Conservation (phyloP, 2,329 filamentous ascomycete species). For the Colletotrichum lini region DNA sequence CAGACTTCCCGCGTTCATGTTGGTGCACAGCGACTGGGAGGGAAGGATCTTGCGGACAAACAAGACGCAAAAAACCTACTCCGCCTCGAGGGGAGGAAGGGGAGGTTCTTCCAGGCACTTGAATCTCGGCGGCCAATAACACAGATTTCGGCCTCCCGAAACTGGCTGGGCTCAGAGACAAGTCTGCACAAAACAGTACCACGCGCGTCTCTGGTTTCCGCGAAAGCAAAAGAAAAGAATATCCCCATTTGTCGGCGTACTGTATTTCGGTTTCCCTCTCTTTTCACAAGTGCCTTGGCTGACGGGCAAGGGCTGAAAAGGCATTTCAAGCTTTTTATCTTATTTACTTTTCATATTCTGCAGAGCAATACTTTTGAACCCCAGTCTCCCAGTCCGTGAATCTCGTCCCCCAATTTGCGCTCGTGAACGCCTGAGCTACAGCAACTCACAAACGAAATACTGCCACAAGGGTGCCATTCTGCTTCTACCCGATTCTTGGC, state of each 20-base stretch:
- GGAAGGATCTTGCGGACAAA: constrained; percentile 14
- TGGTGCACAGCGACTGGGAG: background rate
- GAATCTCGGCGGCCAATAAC: constrained; percentile 7
- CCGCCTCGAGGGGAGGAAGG: background rate
- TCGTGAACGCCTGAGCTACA: constrained; percentile 25
- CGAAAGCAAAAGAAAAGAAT: constrained; percentile 34
- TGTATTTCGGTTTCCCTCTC: constrained; percentile 19
- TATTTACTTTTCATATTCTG: constrained; percentile 17
- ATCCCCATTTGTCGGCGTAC: constrained; percentile 15
- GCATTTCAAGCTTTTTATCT: constrained; percentile 4
- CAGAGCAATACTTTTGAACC: constrained; percentile 19
- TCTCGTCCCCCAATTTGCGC: background rate
- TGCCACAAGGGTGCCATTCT: constrained; percentile 17
- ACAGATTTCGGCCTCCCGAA: constrained; percentile 3
- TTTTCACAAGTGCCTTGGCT: background rate
- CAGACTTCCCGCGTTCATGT: background rate
- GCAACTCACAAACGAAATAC: constrained; percentile 13
- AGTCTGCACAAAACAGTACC: constrained; percentile 35
- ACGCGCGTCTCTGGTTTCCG: constrained; percentile 1
- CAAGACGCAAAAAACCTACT: constrained; percentile 1
- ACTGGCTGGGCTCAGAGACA: constrained; percentile 14
- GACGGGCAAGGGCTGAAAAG: constrained; percentile 17
- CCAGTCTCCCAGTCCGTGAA: constrained; percentile 6
- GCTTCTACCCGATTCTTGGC: constrained; percentile 6
- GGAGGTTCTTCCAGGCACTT: constrained; percentile 17